Evolutionary conservation across 345 rosid species (phyloP).

Genomic region (Clarkia xantiana): DNA sequence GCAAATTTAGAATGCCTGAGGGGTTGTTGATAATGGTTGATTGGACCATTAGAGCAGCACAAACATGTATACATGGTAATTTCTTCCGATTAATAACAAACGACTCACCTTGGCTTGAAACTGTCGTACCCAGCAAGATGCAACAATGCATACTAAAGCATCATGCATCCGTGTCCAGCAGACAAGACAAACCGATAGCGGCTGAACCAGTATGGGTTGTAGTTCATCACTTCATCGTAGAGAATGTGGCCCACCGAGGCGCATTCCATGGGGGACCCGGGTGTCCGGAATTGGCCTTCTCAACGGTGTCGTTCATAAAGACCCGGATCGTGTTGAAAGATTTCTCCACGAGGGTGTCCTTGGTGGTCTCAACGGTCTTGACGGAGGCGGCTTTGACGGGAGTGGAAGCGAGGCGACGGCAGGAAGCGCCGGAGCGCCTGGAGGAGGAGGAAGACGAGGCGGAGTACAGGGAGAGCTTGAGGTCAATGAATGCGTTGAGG

Average conservation of each 20-base stretch:
- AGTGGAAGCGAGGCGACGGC: too few species aligned
- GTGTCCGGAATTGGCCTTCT: conserved; percentile 91
- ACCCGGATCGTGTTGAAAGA: conserved; percentile 77
- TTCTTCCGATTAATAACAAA: neutral
- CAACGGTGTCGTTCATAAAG: conserved; percentile 74
- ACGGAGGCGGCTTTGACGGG: too few species aligned
- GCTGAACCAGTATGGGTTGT: conserved; percentile 89
- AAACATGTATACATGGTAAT: neutral
- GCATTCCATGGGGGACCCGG: conserved; percentile 28
- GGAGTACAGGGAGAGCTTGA: too few species aligned
- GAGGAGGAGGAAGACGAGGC: conserved; percentile 4
- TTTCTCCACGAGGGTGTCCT: conserved; percentile 56
- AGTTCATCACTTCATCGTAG: conserved; percentile 21
- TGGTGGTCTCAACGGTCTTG: conserved; percentile 5
- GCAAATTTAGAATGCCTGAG: too few species aligned
- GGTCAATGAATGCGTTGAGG: too few species aligned
- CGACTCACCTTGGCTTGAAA: conserved; percentile 16
- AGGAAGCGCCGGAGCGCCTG: conserved; percentile 11
- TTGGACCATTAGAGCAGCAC: neutral
- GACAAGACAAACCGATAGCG: conserved; percentile 86
- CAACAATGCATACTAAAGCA: conserved; percentile 80
- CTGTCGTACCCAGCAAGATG: conserved; percentile 96
- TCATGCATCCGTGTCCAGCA: conserved; percentile 93
- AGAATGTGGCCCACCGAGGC: neutral
- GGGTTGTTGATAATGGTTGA: too few species aligned